These are phyloP conservation scores for Tuber brumale DNA, from an alignment of 495 filamentous ascomycete genomes.

Conservation along the genomic window DNA sequence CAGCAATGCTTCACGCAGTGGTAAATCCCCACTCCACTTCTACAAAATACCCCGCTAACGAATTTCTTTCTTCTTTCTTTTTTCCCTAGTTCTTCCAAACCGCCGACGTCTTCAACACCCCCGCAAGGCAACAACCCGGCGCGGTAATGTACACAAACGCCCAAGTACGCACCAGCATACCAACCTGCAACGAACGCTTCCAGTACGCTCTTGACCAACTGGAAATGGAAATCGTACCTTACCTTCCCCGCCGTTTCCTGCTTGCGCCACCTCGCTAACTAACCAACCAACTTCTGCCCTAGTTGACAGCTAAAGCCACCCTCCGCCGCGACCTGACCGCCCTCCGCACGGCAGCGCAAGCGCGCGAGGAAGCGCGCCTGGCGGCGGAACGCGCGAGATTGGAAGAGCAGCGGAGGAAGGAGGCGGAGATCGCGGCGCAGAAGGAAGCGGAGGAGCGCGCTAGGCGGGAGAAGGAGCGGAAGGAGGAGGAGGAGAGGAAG, in stretches of 20 bases:
- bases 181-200: constrained; percentile 33
- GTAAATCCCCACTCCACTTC: constrained; percentile 8
- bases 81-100: constrained; percentile 39
- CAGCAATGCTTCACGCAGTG: constrained; percentile 39
- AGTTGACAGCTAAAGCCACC: constrained; percentile 30
- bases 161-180: constrained; percentile 23
- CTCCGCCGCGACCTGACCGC: constrained; percentile 30
- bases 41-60: neutral
- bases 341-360: constrained; percentile 26
- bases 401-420: constrained; percentile 8
- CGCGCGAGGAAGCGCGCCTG: constrained; percentile 8
- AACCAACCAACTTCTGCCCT: neutral
- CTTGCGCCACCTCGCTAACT: neutral
- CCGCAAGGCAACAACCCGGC: constrained; percentile 26
- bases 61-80: too few relatives aligned
- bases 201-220: constrained; percentile 39
- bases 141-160: constrained; percentile 37
- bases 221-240: constrained; percentile 33
- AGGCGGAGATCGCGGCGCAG: constrained; percentile 7
- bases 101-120: constrained; percentile 38
- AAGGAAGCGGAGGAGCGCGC: neutral
- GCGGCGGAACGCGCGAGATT: constrained; percentile 7
- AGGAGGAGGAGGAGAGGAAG: constrained; percentile 3
- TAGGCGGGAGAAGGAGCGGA: neutral
- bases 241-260: too few relatives aligned